These are phyloP conservation scores for Heliamphora exappendiculata DNA, from an alignment of 148 eudicot genomes.

Conservation along the genomic window DNA sequence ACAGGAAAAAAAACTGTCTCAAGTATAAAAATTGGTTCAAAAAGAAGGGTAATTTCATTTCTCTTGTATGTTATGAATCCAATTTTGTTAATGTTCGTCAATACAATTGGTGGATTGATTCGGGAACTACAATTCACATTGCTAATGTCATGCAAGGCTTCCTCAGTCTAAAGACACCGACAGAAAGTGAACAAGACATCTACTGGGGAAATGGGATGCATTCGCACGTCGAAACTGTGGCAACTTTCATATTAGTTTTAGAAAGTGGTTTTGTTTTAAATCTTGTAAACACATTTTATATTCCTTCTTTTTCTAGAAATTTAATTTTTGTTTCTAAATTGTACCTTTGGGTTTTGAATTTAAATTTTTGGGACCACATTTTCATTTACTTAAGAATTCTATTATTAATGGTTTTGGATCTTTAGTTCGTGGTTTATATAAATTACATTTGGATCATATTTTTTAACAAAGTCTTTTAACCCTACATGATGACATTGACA, in stretches of 20 bases:
- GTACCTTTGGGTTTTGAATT: background rate
- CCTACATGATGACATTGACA: background rate
- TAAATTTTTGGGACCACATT: background rate
- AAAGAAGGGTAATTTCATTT: no score
- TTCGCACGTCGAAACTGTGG: constrained; percentile 14
- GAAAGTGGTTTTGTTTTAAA: constrained; percentile 6
- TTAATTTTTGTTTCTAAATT: background rate
- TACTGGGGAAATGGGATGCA: constrained; percentile 12
- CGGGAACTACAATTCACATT: no score
- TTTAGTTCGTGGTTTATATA: constrained; percentile 6
- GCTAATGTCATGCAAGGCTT: no score
- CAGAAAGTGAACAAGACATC: no score
- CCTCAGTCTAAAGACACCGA: no score
- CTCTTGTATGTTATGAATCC: no score
- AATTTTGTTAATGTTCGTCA: no score
- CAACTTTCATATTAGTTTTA: constrained; percentile 9
- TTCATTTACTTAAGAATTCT: background rate
- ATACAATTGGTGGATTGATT: no score
- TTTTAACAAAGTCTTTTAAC: background rate
- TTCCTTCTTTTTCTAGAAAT: background rate
- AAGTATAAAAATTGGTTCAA: no score
- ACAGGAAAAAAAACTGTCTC: no score
- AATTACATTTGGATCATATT: background rate
- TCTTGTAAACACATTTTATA: background rate
- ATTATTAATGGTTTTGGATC: background rate